Percentiles rank a stretch among this genome's conserved stretches.
Evolutionary conservation across 305 asterid species (phyloP).

Genomic region (Fraxinus sp.): DNA sequence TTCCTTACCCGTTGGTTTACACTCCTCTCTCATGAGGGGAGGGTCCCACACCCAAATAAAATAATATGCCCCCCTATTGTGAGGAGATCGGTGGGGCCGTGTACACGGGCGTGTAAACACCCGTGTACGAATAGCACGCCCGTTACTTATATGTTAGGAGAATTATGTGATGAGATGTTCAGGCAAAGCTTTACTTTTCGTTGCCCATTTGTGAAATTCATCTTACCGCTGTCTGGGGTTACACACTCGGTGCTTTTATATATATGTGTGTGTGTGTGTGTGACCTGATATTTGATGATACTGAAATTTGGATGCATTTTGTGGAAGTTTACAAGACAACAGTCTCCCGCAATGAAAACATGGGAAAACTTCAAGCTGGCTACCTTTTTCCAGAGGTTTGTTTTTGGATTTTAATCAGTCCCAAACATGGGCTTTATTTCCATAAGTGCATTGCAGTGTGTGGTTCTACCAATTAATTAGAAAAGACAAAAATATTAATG

Average conservation of each 20-base stretch:
- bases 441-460: not conserved
- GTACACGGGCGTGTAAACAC: too few relatives aligned
- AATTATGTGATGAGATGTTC: not conserved
- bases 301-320: constrained; percentile 19
- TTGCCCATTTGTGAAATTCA: not conserved
- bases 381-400: constrained; percentile 93
- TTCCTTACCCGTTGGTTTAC: too few relatives aligned
- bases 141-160: not conserved
- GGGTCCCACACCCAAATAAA: too few relatives aligned
- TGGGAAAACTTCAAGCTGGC: constrained; percentile 96
- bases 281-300: not conserved
- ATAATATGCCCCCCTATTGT: too few relatives aligned
- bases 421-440: not conserved
- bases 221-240: not conserved
- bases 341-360: constrained; percentile 81
- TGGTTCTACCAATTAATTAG: not conserved
- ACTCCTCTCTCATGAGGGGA: too few relatives aligned
- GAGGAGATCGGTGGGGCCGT: too few relatives aligned
- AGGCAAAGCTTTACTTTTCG: not conserved
- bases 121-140: too few relatives aligned
- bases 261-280: not conserved
- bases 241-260: not conserved
- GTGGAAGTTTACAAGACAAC: constrained; percentile 69
- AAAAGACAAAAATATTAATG: not conserved
- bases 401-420: not conserved